phyloP scores from a whole-genome alignment of 1,139 yeast species.

The Lodderomyces oxycetoniae region DNA sequence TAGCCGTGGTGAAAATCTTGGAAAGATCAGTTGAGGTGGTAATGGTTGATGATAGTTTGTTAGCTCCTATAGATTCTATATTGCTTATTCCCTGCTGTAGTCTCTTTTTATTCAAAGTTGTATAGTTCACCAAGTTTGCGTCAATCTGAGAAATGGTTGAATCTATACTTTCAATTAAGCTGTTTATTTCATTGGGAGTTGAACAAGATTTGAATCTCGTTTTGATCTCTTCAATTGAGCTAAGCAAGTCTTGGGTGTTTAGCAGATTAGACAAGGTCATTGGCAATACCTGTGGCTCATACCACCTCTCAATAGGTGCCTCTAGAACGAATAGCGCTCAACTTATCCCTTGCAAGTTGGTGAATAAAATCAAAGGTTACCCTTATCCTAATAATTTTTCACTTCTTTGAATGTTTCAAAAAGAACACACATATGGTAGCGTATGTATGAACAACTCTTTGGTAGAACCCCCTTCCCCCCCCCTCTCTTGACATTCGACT shows the following conservation, averaged over 20 bases:
- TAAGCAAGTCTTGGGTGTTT: background rate
- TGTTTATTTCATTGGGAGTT: slow-evolving; percentile 14
- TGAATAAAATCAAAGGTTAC: too few species aligned
- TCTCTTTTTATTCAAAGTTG: slow-evolving; percentile 24
- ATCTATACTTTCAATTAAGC: slow-evolving; percentile 16
- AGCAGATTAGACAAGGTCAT: too few species aligned
- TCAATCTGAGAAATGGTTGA: slow-evolving; percentile 11
- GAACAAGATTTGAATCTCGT: slow-evolving; percentile 10
- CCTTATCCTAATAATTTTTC: too few species aligned
- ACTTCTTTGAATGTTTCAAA: too few species aligned
- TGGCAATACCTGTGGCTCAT: too few species aligned
- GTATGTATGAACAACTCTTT: too few species aligned
- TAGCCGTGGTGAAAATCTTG: slow-evolving; percentile 52
- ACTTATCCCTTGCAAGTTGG: too few species aligned
- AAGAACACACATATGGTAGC: too few species aligned
- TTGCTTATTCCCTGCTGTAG: slow-evolving; percentile 35
- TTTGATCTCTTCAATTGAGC: slow-evolving; percentile 8
- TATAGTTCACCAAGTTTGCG: slow-evolving; percentile 24
- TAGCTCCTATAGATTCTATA: slow-evolving; percentile 37
- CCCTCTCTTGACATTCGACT: too few species aligned
- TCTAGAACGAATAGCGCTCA: too few species aligned
- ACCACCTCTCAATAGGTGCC: too few species aligned
- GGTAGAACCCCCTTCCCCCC: too few species aligned
- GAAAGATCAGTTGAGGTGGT: slow-evolving; percentile 44
- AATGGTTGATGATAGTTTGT: slow-evolving; percentile 35